Conservation (phyloP, 2,329 filamentous ascomycete genomes). For the Aschersonia sp. region DNA sequence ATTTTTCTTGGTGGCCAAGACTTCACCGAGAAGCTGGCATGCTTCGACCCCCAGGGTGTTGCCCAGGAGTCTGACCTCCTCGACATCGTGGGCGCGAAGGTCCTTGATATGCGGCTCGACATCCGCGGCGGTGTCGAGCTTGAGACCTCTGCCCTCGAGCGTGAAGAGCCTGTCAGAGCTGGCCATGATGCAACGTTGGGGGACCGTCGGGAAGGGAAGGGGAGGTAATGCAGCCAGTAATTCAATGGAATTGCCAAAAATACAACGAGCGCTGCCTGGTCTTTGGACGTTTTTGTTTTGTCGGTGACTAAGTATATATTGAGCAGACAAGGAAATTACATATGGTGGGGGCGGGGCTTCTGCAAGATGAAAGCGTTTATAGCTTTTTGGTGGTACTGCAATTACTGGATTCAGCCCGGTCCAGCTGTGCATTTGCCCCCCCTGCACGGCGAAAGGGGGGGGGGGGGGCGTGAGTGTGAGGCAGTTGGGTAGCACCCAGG, state of each 20-base stretch:
- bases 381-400: not conserved
- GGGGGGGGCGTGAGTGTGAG: no score
- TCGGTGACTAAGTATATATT: not conserved
- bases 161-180: constrained; percentile 56
- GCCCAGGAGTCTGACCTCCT: constrained; percentile 74
- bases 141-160: constrained; percentile 80
- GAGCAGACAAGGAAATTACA: constrained; percentile 2
- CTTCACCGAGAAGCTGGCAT: constrained; percentile 69
- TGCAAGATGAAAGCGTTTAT: not conserved
- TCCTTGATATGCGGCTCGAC: constrained; percentile 70
- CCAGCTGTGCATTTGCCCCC: no score
- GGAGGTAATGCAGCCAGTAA: no score
- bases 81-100: constrained; percentile 59
- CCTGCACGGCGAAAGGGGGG: no score
- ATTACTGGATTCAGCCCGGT: no score
- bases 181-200: constrained; percentile 10
- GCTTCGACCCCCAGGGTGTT: constrained; percentile 89
- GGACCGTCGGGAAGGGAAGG: not conserved
- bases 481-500: no score
- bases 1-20: constrained; percentile 71
- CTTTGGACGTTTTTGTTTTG: no score
- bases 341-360: constrained; percentile 16
- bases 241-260: no score
- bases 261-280: no score
- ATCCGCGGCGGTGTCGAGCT: constrained; percentile 79